These are phyloP conservation scores for Dalbergia cochinchinensis DNA, from an alignment of 306 rosid species.

Conservation along the genomic window DNA sequence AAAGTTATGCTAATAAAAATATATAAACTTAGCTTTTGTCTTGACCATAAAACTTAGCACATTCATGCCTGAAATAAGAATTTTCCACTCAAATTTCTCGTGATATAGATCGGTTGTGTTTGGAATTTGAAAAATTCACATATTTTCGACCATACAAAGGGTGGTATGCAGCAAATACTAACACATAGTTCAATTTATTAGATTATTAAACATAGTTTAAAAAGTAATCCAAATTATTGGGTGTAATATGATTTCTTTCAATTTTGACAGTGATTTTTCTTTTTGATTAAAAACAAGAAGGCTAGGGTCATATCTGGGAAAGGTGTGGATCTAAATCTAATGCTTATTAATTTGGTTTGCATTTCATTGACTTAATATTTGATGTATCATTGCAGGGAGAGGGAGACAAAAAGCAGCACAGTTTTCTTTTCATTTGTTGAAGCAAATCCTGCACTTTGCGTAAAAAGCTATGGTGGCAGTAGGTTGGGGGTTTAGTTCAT, in stretches of 20 bases:
- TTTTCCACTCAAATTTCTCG: too few relatives aligned
- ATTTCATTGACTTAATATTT: neutral
- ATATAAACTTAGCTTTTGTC: too few relatives aligned
- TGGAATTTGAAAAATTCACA: neutral
- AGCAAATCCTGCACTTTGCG: constrained; percentile 23
- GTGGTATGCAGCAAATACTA: neutral
- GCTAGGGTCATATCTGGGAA: neutral
- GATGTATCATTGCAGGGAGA: constrained; percentile 35
- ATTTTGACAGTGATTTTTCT: neutral
- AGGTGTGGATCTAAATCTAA: neutral
- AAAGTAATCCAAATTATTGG: neutral
- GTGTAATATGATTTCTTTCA: neutral
- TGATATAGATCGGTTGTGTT: too few relatives aligned
- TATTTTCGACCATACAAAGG: neutral
- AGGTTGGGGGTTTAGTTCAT: neutral
- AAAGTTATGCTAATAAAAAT: too few relatives aligned
- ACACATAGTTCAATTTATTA: neutral
- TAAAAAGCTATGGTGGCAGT: neutral
- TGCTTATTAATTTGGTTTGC: neutral
- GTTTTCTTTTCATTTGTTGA: neutral
- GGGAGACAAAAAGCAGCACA: constrained; percentile 28
- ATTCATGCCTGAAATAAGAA: too few relatives aligned
- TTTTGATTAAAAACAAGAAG: neutral
- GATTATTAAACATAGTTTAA: neutral
- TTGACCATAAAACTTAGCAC: too few relatives aligned